These are phyloP conservation scores for Metschnikowia matae DNA, from an alignment of 805 yeast genomes.

Conservation along the genomic window DNA sequence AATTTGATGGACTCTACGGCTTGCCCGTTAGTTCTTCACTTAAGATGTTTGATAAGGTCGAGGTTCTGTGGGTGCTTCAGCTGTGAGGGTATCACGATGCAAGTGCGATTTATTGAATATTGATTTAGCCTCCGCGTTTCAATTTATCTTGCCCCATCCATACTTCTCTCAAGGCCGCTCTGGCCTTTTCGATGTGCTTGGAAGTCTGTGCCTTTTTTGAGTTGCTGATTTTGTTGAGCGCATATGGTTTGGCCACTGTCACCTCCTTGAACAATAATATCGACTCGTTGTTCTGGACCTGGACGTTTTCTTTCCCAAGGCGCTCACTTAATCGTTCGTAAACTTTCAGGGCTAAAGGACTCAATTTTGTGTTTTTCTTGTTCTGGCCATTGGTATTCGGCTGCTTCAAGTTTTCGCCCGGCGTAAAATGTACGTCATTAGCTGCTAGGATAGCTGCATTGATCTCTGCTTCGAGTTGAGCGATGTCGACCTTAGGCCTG, in stretches of 20 bases:
- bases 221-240: slow-evolving; percentile 27
- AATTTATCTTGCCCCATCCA: slow-evolving; percentile 27
- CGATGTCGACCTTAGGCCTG: slow-evolving; percentile 8
- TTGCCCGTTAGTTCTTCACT: slow-evolving; percentile 46
- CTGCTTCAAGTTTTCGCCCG: slow-evolving; percentile 2
- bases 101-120: not conserved
- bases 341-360: slow-evolving; percentile 22
- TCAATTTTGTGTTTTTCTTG: slow-evolving; percentile 7
- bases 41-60: slow-evolving; percentile 48
- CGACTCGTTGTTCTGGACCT: slow-evolving; percentile 37
- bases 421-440: not conserved
- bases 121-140: slow-evolving; percentile 24
- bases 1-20: slow-evolving; percentile 69
- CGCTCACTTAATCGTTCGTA: slow-evolving; percentile 43
- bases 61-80: slow-evolving; percentile 33
- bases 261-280: slow-evolving; percentile 39
- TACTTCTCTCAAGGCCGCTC: slow-evolving; percentile 22
- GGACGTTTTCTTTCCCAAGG: slow-evolving; percentile 32
- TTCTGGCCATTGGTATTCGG: not conserved
- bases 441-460: slow-evolving; percentile 4
- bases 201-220: slow-evolving; percentile 20
- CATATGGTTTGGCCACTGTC: slow-evolving; percentile 36
- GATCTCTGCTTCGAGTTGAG: slow-evolving; percentile 9
- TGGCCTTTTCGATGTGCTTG: slow-evolving; percentile 20
- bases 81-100: slow-evolving; percentile 1